A percentile compares a stretch with the other conserved stretches of the same genome.
phyloP scores from a whole-genome alignment of 768 basidiomycete genomes.

The Agaricus subrufescens region DNA sequence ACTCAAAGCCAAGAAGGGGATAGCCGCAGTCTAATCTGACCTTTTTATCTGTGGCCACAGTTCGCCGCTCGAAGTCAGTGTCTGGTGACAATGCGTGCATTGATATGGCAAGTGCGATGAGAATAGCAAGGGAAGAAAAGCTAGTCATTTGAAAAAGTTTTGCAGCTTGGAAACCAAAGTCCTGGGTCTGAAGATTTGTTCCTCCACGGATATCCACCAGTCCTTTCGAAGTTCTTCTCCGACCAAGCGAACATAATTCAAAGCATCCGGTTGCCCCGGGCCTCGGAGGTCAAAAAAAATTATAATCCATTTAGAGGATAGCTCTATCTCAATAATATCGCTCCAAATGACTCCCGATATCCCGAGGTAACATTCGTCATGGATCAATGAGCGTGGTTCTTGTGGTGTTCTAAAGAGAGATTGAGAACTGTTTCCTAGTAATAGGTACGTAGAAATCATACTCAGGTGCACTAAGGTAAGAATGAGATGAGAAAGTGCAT shows the following conservation, averaged over 20 bases:
- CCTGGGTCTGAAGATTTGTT: neutral
- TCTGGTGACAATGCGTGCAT: neutral
- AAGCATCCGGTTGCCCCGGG: neutral
- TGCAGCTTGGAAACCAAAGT: neutral
- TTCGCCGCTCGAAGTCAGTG: too few species aligned
- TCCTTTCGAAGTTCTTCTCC: neutral
- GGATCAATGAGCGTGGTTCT: constrained; percentile 78
- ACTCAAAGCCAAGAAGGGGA: neutral
- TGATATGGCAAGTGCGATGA: neutral
- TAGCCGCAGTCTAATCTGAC: neutral
- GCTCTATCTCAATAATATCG: neutral
- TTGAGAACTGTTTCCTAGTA: neutral
- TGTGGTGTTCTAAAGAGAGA: constrained; percentile 20
- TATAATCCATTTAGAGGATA: constrained; percentile 2
- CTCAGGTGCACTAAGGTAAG: neutral
- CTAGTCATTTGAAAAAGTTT: neutral
- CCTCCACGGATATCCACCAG: neutral
- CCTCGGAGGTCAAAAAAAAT: neutral
- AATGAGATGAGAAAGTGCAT: neutral
- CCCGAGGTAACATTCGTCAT: neutral
- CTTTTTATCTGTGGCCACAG: neutral
- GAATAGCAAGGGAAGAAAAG: neutral
- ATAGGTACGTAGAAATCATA: neutral
- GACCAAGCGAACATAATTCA: neutral
- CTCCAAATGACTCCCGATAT: neutral